These are phyloP conservation scores for Trichophyton simii DNA, from an alignment of 2,329 filamentous ascomycete genomes.

Conservation along the genomic window DNA sequence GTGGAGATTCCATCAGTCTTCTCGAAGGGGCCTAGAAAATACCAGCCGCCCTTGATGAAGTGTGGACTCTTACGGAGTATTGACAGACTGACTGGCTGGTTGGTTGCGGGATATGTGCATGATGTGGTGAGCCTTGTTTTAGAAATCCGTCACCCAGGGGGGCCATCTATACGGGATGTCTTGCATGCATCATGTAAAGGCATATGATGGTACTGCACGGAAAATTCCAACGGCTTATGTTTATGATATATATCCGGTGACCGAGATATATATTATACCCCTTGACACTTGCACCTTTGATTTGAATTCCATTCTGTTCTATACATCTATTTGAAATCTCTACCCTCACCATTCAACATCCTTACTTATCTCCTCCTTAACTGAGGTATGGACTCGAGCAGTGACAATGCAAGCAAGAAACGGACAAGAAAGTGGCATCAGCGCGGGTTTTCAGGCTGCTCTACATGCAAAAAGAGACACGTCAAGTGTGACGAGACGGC, in stretches of 20 bases:
- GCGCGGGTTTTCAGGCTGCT: slow-evolving; percentile 31
- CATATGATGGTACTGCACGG: background rate
- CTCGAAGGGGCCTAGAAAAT: background rate
- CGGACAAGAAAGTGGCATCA: slow-evolving; percentile 31
- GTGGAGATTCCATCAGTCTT: background rate
- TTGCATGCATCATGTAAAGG: background rate
- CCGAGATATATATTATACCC: no score
- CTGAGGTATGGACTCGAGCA: background rate
- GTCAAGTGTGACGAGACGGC: slow-evolving; percentile 28
- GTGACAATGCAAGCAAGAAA: slow-evolving; percentile 17
- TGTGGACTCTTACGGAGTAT: background rate
- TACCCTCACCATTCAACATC: background rate
- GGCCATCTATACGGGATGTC: no score
- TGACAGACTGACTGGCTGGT: no score
- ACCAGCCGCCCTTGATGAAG: no score
- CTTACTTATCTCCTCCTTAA: background rate
- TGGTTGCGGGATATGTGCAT: background rate
- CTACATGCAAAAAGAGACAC: slow-evolving; percentile 30
- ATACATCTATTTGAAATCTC: background rate
- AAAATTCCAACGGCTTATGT: background rate
- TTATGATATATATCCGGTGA: background rate
- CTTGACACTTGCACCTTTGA: no score
- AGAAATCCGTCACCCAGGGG: background rate
- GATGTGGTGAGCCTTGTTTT: background rate
- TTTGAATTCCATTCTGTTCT: no score